A percentile compares a stretch with the other conserved stretches of the same genome.
Evolutionary conservation across 2,329 filamentous ascomycete species (phyloP).

Genomic region (Chrysosporium keratinophilum): DNA sequence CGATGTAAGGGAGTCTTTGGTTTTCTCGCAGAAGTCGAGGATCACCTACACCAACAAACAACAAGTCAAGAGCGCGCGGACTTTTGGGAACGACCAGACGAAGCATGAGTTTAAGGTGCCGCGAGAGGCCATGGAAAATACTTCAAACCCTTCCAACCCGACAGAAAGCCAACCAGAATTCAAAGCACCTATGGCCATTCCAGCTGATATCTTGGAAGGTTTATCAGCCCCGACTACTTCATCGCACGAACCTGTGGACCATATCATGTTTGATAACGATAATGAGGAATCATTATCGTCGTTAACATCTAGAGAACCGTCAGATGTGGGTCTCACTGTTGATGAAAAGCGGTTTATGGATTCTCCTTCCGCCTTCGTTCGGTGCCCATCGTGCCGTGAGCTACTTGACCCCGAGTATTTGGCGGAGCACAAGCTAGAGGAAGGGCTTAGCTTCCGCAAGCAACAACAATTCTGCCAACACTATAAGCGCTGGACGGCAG

Average conservation of each 20-base stretch:
- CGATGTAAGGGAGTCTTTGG: background rate
- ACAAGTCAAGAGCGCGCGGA: background rate
- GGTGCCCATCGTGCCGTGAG: constrained; percentile 58
- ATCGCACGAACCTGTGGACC: constrained; percentile 16
- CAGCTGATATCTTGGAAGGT: constrained; percentile 20
- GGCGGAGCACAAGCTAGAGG: constrained; percentile 35
- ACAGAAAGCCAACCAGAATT: constrained; percentile 14
- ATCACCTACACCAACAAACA: background rate
- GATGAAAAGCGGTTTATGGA: constrained; percentile 16
- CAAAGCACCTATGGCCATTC: constrained; percentile 22
- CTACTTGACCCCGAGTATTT: constrained; percentile 48
- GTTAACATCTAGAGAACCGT: constrained; percentile 23
- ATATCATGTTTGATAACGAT: constrained; percentile 19
- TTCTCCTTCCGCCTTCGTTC: constrained; percentile 22
- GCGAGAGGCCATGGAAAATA: background rate
- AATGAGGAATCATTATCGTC: constrained; percentile 21
- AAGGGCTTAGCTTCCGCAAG: constrained; percentile 20
- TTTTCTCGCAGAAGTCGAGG: background rate
- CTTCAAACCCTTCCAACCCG: background rate
- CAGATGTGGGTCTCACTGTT: constrained; percentile 17
- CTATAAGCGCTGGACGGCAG: constrained; percentile 50
- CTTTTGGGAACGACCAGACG: constrained; percentile 1
- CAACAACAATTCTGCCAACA: constrained; percentile 55
- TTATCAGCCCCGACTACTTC: constrained; percentile 23
- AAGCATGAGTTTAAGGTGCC: constrained; percentile 3